Percentiles rank a stretch among this genome's conserved stretches.
Evolutionary conservation across 495 filamentous ascomycete species (phyloP).

Genomic region (Stereocaulon alpinum): DNA sequence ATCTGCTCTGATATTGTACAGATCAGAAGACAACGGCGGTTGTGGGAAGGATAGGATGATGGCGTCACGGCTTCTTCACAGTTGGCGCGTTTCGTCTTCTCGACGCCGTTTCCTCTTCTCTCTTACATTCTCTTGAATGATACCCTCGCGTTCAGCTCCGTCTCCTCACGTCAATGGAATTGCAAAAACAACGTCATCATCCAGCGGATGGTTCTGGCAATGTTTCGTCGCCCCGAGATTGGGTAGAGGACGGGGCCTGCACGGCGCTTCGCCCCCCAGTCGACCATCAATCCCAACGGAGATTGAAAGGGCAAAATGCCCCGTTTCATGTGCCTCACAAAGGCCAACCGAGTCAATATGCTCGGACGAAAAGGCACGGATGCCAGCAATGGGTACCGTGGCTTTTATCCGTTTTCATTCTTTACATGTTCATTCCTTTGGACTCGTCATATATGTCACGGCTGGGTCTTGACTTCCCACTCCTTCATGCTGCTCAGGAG

Average conservation of each 20-base stretch:
- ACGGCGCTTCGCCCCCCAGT: neutral
- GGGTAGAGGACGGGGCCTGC: no score
- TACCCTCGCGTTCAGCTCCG: no score
- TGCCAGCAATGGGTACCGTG: neutral
- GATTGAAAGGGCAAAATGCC: neutral
- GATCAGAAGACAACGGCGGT: neutral
- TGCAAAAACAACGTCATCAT: neutral
- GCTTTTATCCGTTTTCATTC: neutral
- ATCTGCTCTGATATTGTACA: neutral
- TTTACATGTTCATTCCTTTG: neutral
- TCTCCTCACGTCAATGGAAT: neutral
- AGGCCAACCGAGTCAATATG: neutral
- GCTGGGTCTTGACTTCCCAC: neutral
- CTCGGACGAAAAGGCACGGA: neutral
- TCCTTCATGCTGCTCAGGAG: neutral
- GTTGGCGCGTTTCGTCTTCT: neutral
- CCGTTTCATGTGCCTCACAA: neutral
- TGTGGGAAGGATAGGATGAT: neutral
- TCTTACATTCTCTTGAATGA: neutral
- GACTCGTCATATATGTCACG: neutral
- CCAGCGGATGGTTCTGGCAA: neutral
- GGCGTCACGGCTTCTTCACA: neutral
- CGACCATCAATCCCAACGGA: neutral
- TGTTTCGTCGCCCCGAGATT: neutral
- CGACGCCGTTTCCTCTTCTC: neutral